phyloP scores from a whole-genome alignment of 2,329 filamentous ascomycete species.

The Pyricularia pennisetigena region DNA sequence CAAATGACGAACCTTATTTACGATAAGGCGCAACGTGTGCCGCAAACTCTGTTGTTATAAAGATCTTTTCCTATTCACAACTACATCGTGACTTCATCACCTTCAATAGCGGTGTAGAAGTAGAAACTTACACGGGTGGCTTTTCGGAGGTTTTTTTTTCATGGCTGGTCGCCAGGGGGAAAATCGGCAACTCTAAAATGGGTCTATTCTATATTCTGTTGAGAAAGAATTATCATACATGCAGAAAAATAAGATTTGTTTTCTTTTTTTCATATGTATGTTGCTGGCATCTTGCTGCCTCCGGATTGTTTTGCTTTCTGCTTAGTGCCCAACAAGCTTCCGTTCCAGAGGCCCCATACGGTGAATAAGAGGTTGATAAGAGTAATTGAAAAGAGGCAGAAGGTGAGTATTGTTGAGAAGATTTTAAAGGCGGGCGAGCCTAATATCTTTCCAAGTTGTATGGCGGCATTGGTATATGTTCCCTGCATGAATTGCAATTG shows the following conservation, averaged over 20 bases:
- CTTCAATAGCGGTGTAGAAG: neutral
- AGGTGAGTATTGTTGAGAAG: slow-evolving; percentile 23
- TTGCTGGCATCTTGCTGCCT: neutral
- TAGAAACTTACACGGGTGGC: neutral
- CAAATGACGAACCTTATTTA: neutral
- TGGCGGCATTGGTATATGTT: slow-evolving; percentile 26
- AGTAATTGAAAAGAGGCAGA: slow-evolving; percentile 21
- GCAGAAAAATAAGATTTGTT: neutral
- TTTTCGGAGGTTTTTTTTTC: neutral
- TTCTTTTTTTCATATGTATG: neutral
- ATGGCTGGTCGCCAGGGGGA: too few relatives aligned
- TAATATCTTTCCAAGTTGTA: slow-evolving; percentile 25
- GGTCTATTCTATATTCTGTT: neutral
- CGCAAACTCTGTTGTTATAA: neutral
- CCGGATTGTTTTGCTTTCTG: neutral
- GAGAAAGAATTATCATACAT: neutral
- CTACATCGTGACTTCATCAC: neutral
- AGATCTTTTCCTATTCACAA: neutral
- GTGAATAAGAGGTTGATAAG: slow-evolving; percentile 1
- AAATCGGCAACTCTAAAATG: neutral
- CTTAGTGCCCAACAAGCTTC: slow-evolving; percentile 1
- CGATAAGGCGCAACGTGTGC: neutral
- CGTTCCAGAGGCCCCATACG: neutral
- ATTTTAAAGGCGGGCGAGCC: slow-evolving; percentile 26
- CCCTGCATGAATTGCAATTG: slow-evolving; percentile 15